Base-by-base conservation (phyloP, 495 filamentous ascomycete species). In the Hypoxylon fuscum region DNA sequence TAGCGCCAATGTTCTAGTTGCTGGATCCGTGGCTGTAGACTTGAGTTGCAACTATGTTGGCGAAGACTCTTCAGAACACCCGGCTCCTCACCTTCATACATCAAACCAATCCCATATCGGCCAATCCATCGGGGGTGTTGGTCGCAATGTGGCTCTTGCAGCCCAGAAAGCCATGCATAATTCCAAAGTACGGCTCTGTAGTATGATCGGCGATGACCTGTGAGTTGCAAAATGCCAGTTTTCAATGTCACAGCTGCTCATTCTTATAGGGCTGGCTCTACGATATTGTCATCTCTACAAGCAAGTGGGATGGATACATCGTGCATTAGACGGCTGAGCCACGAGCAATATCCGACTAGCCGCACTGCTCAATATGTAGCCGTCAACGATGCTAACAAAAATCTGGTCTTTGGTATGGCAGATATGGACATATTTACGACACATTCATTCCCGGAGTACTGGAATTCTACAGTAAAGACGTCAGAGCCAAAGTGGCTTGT, bases 41-140 rank as follows among this genome's bases (percentile, higher is more conserved):
- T 74, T 94, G 15, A 87, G 88, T 61, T 97, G 95, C 72, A 88
- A 97, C 72, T 93, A 85, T 66, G 74, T 81, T 14, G 82, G 85
- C 32, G 71, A 66, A 27, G 69, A 74, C 44, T 49, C 66, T 7
- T 12, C 55, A 44, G 60, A 66, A 43, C 55, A 70, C 27, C 63
- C 67, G 1, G 50, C 70, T 18, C 92, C 91, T 12, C 72, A 81
- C 17, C 76, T 84, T 1, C 83, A 93, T 49, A 97, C 94, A 1
- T 98, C 95, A 6, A 98, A 98, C 71, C 90, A 90, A 37, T 85
- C 92, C 37, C 69, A 77, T 12, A 96, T 97, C 56, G 82, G 69
- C 15, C 92, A 96, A 68, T 88, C 89, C 5, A 79, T 97, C 20
- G 95, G 95, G 7, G 95, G 95, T n/a, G 95, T 98, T 1, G 95